Evolutionary conservation across 2,329 filamentous ascomycete genomes (phyloP), one percentile per base, ranked within the genome.

Genomic region (Alternaria longipes): DNA sequence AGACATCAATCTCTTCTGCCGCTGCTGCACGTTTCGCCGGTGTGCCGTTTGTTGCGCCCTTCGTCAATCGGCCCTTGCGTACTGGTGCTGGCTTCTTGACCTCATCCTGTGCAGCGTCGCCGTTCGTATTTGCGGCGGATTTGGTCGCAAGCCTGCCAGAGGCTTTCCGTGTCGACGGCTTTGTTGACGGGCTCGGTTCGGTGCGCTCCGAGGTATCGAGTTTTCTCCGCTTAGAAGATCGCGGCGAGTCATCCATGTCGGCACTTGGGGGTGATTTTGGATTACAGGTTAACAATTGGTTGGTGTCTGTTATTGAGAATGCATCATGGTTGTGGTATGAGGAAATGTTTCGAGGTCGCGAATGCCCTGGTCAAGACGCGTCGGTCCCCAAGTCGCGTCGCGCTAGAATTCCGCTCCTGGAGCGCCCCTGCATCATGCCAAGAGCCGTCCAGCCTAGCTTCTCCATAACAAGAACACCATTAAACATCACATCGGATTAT

Each of bases 151-250:
- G 57, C 32, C 70, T 70, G 14, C 65, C 65, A 44, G 74, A 71
- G 18, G 66, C 58, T 56, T 65, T 73, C 22, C 52, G 67, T 3
- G 62, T 56, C 9, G 74, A 62, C n/a, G 59, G 55, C 50, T 70
- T 69, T 36, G 59, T 53, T 34, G 66, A 61, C 22, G 71, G 67
- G 56, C 63, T 71, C 14, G 71, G 66, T 38, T 59, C 69, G 51
- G 63, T 70, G 56, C 64, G 65, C 49, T 65, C 65, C 14, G 71
- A 63, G 12, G 67, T 70, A 44, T 78, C 74, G 59, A 79, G 68
- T 65, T 76, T 79, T 64, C 76, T 73, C 60, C 75, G 71, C 68
- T 79, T 79, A 20, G 73, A 71, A 41, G 75, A 73, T 47, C 75
- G 74, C n/a, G 74, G 74, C 40, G 74, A 72, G 40, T 72, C 74